These are phyloP conservation scores for Neurospora sp. DNA, from an alignment of 495 filamentous ascomycete species.

Conservation along the genomic window DNA sequence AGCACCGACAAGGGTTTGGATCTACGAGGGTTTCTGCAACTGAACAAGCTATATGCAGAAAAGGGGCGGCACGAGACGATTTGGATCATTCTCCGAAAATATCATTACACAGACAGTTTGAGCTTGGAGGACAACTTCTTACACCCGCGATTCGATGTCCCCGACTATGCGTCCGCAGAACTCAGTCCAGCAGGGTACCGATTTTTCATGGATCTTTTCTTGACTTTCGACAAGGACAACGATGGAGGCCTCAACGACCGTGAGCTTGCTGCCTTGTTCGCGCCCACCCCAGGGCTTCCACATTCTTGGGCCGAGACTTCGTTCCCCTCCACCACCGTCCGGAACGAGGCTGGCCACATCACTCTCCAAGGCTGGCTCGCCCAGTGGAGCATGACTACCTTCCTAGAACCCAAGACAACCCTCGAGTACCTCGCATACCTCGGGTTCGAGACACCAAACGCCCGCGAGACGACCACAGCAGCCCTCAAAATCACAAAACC, in stretches of 20 bases:
- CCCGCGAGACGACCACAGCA: conserved; percentile 59
- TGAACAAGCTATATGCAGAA: conserved; percentile 93
- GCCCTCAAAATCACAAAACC: conserved; percentile 88
- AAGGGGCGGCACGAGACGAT: conserved; percentile 98
- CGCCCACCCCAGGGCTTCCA: conserved; percentile 84
- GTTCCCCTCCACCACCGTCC: conserved; percentile 88
- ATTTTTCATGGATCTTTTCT: conserved; percentile 94
- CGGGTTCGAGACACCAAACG: conserved; percentile 63
- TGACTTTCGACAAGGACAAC: conserved; percentile 93
- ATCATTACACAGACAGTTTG: conserved; percentile 91
- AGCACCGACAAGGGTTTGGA: conserved; percentile 65
- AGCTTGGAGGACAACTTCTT: conserved; percentile 83
- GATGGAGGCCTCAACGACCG: conserved; percentile 83
- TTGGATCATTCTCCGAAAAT: conserved; percentile 92
- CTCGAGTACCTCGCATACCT: conserved; percentile 92
- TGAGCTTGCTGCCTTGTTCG: conserved; percentile 79
- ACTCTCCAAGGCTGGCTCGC: conserved; percentile 97
- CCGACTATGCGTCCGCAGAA: conserved; percentile 82
- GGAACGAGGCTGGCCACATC: conserved; percentile 90
- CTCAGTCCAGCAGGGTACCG: conserved; percentile 90
- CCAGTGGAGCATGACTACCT: conserved; percentile 99
- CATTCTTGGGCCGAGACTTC: conserved; percentile 71
- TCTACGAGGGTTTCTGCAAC: conserved; percentile 67
- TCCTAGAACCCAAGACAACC: conserved; percentile 87
- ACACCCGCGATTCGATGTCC: conserved; percentile 90